Evolutionary conservation across 2,329 filamentous ascomycete genomes (phyloP), one percentile per base, ranked within the genome.

Genomic region (Graphilbum fragrans): DNA sequence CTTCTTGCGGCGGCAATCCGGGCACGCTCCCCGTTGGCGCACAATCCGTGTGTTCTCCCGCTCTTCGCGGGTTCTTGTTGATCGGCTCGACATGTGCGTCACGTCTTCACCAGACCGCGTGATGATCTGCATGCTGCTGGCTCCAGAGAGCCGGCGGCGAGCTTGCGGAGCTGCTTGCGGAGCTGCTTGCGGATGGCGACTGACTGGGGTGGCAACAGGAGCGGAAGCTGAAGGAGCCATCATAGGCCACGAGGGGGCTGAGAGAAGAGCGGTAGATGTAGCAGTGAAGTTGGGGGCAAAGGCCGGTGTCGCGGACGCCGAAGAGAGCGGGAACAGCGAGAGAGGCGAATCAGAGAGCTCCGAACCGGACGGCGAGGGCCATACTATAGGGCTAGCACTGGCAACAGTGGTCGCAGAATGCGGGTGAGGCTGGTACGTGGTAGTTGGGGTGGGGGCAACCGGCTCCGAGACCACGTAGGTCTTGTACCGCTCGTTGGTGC

Each of bases 1-100:
- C 69, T 81, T 81, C 67, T 78, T 80, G 55, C 63, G 66, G 45
- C 66, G 63, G 62, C 77, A 81, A 45, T 64, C 62, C 35, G 77
- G 71, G 54, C 77, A 81, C n/a, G 77, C 77, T 61, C 79, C 79
- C 55, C 80, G 74, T 53, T 77, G 75, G 45, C 77, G 65, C 72
- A 81, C 80, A 37, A 80, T 59, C 49, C 79, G 75, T 6, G 77
- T 77, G 52, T 80, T 77, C 41, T 80, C 75, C 27, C 77, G 69
- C 62, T 80, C 76, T 62, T 80, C 76, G 64, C 77, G 77, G 40
- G 77, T 77, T 62, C 80, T 80, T 56, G 69, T 74, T 27, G 75
- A 74, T 32, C 76, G 67, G 16, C 73, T 75, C 14, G 73, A 72
- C 42, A 70, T 67, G 56, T 77, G 73, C 35, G 77, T 81, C 42